Percentiles rank a stretch among this genome's conserved stretches.
These are phyloP conservation scores for Hymenoscyphus scutula DNA, from an alignment of 2,329 filamentous ascomycete genomes.

Conservation along the genomic window DNA sequence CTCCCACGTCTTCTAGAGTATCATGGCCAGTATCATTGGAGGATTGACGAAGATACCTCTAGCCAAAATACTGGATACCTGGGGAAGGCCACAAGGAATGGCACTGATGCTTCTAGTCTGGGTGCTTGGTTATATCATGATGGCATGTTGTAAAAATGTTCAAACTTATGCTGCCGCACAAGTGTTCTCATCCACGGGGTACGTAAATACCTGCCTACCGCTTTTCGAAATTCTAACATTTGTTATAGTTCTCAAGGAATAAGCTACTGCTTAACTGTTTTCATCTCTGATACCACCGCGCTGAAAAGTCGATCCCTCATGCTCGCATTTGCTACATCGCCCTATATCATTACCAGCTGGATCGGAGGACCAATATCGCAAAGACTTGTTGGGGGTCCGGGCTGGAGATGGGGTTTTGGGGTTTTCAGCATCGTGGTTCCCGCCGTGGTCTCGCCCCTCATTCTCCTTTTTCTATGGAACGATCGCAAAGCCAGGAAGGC, in stretches of 20 bases:
- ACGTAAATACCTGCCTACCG: neutral
- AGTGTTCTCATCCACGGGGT: constrained; percentile 55
- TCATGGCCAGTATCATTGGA: constrained; percentile 53
- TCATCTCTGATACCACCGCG: constrained; percentile 66
- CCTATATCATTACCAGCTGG: constrained; percentile 63
- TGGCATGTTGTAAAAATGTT: constrained; percentile 60
- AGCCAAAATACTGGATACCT: constrained; percentile 66
- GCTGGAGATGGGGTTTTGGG: constrained; percentile 68
- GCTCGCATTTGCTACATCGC: constrained; percentile 23
- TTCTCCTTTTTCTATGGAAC: constrained; percentile 48
- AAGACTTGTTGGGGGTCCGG: constrained; percentile 50
- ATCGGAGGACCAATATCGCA: constrained; percentile 57
- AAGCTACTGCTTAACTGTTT: constrained; percentile 41
- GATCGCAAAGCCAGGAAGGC: constrained; percentile 61
- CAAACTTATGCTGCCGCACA: constrained; percentile 54
- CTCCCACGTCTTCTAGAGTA: too few species aligned
- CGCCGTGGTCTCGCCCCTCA: constrained; percentile 58
- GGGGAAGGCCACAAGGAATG: constrained; percentile 64
- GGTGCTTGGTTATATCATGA: constrained; percentile 53
- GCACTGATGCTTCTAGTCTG: constrained; percentile 53
- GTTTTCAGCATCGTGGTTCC: constrained; percentile 64
- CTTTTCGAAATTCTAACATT: neutral
- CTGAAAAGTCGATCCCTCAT: constrained; percentile 56
- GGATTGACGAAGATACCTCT: constrained; percentile 63
- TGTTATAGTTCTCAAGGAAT: constrained; percentile 39